Percentiles rank a stretch among this genome's conserved stretches.
Conservation (phyloP, 495 filamentous ascomycete species). For the Hypoxylon lienhwacheense region DNA sequence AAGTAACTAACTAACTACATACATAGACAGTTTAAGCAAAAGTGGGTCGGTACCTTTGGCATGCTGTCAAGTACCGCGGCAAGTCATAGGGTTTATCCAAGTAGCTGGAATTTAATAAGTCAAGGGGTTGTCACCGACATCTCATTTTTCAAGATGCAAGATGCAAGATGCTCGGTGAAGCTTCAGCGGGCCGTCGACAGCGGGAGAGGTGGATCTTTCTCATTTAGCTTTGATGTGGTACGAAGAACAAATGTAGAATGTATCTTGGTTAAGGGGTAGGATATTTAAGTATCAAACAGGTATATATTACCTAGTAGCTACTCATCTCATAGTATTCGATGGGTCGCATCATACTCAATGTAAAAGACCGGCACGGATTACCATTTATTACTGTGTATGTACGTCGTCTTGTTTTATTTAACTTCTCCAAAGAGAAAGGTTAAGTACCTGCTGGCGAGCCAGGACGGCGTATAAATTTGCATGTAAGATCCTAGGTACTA, state of each 20-base stretch:
- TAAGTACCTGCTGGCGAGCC: too few species aligned
- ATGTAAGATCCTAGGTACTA: conserved; percentile 14
- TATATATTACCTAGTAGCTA: too few species aligned
- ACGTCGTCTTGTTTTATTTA: not conserved
- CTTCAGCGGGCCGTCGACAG: not conserved
- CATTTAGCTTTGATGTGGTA: too few species aligned
- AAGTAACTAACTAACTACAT: not conserved
- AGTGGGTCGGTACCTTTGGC: conserved; percentile 8
- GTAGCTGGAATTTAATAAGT: conserved; percentile 2
- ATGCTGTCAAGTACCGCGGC: not conserved
- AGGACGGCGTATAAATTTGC: too few species aligned
- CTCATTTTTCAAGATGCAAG: conserved; percentile 6
- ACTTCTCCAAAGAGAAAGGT: not conserved
- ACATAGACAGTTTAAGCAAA: not conserved
- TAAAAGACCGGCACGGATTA: too few species aligned
- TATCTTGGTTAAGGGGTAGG: too few species aligned
- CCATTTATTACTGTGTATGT: too few species aligned
- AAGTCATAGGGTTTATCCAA: conserved; percentile 16
- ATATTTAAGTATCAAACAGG: too few species aligned
- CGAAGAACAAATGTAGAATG: too few species aligned
- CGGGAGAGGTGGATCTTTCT: conserved; percentile 4
- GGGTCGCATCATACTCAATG: too few species aligned
- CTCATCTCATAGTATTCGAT: too few species aligned
- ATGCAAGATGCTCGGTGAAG: not conserved
- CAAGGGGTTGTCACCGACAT: conserved; percentile 12